Evolutionary conservation across 2,329 filamentous ascomycete species (phyloP), one percentile per base, ranked within the genome.

Genomic region (Rutstroemia sp.): DNA sequence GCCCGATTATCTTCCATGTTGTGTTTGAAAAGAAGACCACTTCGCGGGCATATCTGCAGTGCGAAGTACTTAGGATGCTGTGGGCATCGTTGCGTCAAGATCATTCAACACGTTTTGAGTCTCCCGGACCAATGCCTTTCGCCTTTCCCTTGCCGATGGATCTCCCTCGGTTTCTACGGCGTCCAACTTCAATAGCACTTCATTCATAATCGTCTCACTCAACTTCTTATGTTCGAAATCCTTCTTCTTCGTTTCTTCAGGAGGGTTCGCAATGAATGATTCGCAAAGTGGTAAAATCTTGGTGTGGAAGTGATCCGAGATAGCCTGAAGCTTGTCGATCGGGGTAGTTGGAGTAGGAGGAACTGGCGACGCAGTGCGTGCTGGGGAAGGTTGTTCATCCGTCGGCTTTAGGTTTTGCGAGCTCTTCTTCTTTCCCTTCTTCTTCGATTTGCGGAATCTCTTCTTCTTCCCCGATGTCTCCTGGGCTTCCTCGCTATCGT

Each of bases 161-260:
- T 88, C 82, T 5, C 87, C 87, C 48, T 86, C 84, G 0, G 84
- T 85, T 63, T 92, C 87, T 2, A 92, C 82, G 21, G 79, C 84
- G 68, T 94, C 89, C 41, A 90, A 71, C 73, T 92, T 92, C 61
- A 94, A 72, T 39, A 92, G 67, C 2, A 91, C 82, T 64, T 91
- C 86, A 60, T 86, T 82, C 76, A 94, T 76, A 41, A 91, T 79
- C 4, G 85, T 88, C 74, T 94, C 89, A 4, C 82, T 84, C 17
- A 94, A 70, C 68, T 81, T 85, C 68, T 86, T 84, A 69, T 92
- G 86, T 66, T 92, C 87, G 37, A 90, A 88, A 14, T 80, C 79
- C 50, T 81, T 76, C 75, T 87, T 89, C 69, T 85, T 84, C 41
- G 73, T 67, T 51, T 90, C 86, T 3, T 71, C 68, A 0, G 89